Percentiles rank a stretch among this genome's conserved stretches.
These are phyloP conservation scores for Blastobotrys americana DNA, from an alignment of 805 yeast genomes.

Conservation along the genomic window DNA sequence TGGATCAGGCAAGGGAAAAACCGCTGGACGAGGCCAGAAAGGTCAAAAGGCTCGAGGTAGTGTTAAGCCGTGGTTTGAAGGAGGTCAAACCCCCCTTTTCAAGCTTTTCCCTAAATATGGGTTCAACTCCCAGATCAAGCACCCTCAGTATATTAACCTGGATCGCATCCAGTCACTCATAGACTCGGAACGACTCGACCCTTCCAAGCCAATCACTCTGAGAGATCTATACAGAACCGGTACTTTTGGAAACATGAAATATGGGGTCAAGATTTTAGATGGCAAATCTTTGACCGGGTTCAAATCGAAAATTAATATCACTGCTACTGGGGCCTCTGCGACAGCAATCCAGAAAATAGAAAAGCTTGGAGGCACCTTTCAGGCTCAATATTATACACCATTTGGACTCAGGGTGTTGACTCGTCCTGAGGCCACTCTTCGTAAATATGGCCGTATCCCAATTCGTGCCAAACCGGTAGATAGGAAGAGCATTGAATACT, in stretches of 20 bases:
- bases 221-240: conserved; percentile 70
- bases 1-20: conserved; percentile 79
- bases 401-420: conserved; percentile 69
- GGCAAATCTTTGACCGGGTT: conserved; percentile 41
- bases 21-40: conserved; percentile 95
- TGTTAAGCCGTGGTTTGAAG: conserved; percentile 92
- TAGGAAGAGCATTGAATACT: conserved; percentile 71
- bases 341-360: conserved; percentile 72
- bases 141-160: conserved; percentile 49
- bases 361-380: conserved; percentile 61
- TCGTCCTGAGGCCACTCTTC: conserved; percentile 60
- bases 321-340: conserved; percentile 73
- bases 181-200: conserved; percentile 55
- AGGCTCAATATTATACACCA: conserved; percentile 61
- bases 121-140: conserved; percentile 41
- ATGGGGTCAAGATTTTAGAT: conserved; percentile 79
- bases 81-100: conserved; percentile 95
- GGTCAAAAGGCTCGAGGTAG: conserved; percentile 96
- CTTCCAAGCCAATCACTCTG: conserved; percentile 53
- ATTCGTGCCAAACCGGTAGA: conserved; percentile 78
- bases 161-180: conserved; percentile 64
- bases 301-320: conserved; percentile 59
- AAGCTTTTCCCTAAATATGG: conserved; percentile 80
- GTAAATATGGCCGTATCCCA: conserved; percentile 73
- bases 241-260: conserved; percentile 59